Base-by-base conservation (phyloP, 768 basidiomycete genomes). In the Boletus edulis region DNA sequence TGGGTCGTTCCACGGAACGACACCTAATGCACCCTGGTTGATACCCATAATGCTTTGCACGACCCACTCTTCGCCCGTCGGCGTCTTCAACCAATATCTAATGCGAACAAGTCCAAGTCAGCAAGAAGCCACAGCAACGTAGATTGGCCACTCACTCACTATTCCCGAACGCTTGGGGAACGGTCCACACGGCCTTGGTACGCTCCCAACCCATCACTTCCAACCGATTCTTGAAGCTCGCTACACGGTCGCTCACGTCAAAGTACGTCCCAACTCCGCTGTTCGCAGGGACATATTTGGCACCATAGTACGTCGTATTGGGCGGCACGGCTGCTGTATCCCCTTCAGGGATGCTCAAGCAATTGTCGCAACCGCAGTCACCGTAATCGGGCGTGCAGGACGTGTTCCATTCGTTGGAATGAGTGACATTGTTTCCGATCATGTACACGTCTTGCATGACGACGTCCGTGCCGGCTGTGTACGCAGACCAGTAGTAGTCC, bases 291-390 rank as follows among this genome's bases (percentile, higher is more conserved):
- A 70, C 60, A 10, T 60, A 0, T 22, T 24, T 18, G 0, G 40
- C 15, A 7, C 62, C 61, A 4, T 46, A 56, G 27, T 60, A 66
- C 4, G 66, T 63, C 31, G 61, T 43, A 49, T 64, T 63, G 29
- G 66, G 70, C 0, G 63, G 68, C 3, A 72, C 67, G 2, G 68
- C 62, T 7, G 57, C 55, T 1, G 27, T 59, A n/a, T 69, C 72
- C 3, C 87, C 87, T 51, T 80, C 70, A 2, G 61, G 11, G 39
- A 71, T 66, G 46, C 69, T 69, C 29, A 54, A 0, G 67, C 91
- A 93, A 59, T 82, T 78, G 60, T 85, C 86, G 54, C 75, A 90
- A 60, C 91, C 91, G 61, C 89, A 91, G 62, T 82, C 83, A 3
- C 89, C 90, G 57, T 81, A 89, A 57, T 83, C 79, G 3, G 64